phyloP scores from a whole-genome alignment of 2,329 filamentous ascomycete species.

The Botryosphaeria dothidea region DNA sequence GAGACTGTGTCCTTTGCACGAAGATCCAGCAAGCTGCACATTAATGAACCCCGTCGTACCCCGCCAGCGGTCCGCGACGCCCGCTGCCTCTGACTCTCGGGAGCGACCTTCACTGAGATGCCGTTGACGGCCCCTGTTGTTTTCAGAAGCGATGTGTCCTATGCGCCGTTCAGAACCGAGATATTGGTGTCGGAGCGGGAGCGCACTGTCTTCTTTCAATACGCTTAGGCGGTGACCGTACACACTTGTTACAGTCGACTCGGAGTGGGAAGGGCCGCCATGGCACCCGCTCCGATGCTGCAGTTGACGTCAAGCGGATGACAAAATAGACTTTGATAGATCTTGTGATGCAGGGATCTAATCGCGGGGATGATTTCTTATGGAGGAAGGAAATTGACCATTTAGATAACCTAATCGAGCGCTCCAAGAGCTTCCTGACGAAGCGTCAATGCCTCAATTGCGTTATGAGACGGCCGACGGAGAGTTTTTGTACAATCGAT shows the following conservation, averaged over 20 bases:
- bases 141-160: constrained; percentile 11
- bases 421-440: constrained; percentile 3
- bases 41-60: background rate
- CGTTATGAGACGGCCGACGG: constrained; percentile 10
- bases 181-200: background rate
- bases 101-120: background rate
- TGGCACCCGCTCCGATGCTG: background rate
- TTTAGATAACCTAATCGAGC: constrained; percentile 10
- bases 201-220: background rate
- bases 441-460: constrained; percentile 9
- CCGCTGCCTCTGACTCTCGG: background rate
- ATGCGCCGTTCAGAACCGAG: background rate
- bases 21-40: background rate
- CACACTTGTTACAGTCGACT: no score
- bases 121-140: background rate
- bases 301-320: background rate
- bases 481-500: constrained; percentile 14
- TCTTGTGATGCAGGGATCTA: background rate
- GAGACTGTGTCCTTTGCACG: background rate
- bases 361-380: background rate
- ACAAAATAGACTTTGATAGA: background rate
- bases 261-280: background rate
- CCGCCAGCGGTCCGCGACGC: background rate
- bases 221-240: background rate
- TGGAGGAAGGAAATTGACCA: constrained; percentile 16